Evolutionary conservation across 257 asterid genomes (phyloP).

Genomic region (Leptodermis oblonga): DNA sequence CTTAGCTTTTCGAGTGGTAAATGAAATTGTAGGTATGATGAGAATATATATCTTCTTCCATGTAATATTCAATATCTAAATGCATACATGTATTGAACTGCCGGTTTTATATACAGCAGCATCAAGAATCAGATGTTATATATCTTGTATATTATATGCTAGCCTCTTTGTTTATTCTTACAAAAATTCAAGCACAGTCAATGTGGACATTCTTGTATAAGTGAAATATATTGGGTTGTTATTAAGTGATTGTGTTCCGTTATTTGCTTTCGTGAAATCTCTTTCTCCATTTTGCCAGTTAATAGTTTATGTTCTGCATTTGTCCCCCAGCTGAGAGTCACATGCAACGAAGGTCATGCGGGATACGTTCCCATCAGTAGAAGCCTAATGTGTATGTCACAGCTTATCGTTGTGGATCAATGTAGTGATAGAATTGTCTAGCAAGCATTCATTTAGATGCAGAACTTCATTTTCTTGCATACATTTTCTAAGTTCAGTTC

Average conservation of each 20-base stretch:
- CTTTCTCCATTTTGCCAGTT: not conserved
- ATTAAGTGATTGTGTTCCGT: not conserved
- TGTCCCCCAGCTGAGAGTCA: slow-evolving; percentile 5
- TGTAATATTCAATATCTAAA: not conserved
- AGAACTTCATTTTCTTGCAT: not conserved
- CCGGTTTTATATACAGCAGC: not conserved
- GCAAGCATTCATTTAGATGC: not conserved
- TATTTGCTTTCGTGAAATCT: not conserved
- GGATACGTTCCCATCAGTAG: slow-evolving; percentile 2
- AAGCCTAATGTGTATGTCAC: slow-evolving; percentile 4
- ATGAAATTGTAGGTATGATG: slow-evolving; percentile 9
- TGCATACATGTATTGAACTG: not conserved
- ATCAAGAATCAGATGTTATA: not conserved
- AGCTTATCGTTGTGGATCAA: not conserved
- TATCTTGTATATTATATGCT: not conserved
- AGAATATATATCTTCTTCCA: not conserved
- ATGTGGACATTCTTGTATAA: not conserved
- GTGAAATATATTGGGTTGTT: not conserved
- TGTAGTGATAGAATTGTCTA: not conserved
- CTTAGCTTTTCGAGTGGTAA: not conserved
- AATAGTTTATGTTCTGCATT: slow-evolving; percentile 3
- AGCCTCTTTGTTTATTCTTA: not conserved
- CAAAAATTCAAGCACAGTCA: not conserved
- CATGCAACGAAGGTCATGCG: slow-evolving; percentile 12
- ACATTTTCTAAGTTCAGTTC: not conserved